Percentiles rank a stretch among this genome's conserved stretches.
phyloP scores from a whole-genome alignment of 2,329 filamentous ascomycete species.

The Monosporascus sp. region DNA sequence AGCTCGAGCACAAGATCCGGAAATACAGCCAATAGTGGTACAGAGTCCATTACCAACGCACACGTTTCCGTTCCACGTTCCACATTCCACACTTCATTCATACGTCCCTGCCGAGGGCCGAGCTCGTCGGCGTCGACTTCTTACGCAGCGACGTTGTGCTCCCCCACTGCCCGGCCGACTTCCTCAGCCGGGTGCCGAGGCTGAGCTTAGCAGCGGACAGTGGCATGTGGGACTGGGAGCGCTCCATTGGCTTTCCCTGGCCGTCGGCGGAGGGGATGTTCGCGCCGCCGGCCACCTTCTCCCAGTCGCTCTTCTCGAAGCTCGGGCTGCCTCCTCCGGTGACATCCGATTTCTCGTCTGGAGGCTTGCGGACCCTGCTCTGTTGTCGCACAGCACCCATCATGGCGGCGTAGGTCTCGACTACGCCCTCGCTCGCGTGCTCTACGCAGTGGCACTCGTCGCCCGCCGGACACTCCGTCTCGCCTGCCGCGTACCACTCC shows the following conservation, averaged over 20 bases:
- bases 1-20: too few relatives aligned
- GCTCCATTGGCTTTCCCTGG: slow-evolving; percentile 22
- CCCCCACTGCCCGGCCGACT: slow-evolving; percentile 41
- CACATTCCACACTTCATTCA: too few relatives aligned
- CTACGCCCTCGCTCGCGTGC: slow-evolving; percentile 49
- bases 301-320: slow-evolving; percentile 31
- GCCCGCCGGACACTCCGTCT: slow-evolving; percentile 54
- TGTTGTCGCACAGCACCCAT: slow-evolving; percentile 35
- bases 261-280: slow-evolving; percentile 20
- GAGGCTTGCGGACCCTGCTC: slow-evolving; percentile 25
- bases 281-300: slow-evolving; percentile 26
- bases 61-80: too few relatives aligned
- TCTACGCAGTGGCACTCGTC: slow-evolving; percentile 59
- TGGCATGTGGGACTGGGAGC: slow-evolving; percentile 22
- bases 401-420: slow-evolving; percentile 57
- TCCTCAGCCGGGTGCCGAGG: slow-evolving; percentile 44
- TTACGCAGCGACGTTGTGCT: slow-evolving; percentile 36
- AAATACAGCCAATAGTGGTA: too few relatives aligned
- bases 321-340: slow-evolving; percentile 8
- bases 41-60: too few relatives aligned
- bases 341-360: slow-evolving; percentile 7
- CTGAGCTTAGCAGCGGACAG: slow-evolving; percentile 41
- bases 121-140: slow-evolving; percentile 12
- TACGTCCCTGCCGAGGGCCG: too few relatives aligned
- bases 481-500: slow-evolving; percentile 53